Percentiles rank a stretch among this genome's conserved stretches.
These are phyloP conservation scores for Tympanopsis confertula DNA, from an alignment of 2,329 filamentous ascomycete genomes.

Conservation along the genomic window DNA sequence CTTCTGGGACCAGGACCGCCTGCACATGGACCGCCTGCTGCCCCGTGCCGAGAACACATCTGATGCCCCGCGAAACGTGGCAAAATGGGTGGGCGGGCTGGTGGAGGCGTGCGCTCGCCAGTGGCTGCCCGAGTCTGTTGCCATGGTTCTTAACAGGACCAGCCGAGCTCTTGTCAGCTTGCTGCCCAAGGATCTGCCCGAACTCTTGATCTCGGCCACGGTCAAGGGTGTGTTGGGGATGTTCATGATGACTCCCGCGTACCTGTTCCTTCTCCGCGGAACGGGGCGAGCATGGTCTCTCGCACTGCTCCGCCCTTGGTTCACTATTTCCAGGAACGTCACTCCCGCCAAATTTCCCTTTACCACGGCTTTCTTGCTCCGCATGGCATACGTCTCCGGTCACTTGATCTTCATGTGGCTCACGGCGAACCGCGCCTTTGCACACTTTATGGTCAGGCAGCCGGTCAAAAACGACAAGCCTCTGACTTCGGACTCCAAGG, in stretches of 20 bases:
- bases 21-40: constrained; percentile 32
- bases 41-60: constrained; percentile 4
- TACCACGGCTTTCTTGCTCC: constrained; percentile 40
- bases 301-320: background rate
- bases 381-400: constrained; percentile 48
- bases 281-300: background rate
- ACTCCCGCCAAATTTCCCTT: constrained; percentile 46
- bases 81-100: constrained; percentile 4
- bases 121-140: too few species aligned
- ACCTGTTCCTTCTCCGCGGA: background rate
- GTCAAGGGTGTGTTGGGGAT: background rate
- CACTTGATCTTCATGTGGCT: constrained; percentile 67
- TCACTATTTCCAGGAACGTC: constrained; percentile 59
- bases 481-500: constrained; percentile 76
- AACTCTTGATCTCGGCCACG: background rate
- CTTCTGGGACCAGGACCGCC: constrained; percentile 59
- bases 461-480: constrained; percentile 75
- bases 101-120: background rate
- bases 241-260: background rate
- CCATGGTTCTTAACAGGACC: too few species aligned
- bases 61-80: constrained; percentile 9
- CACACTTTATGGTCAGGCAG: constrained; percentile 66
- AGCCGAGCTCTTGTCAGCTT: too few species aligned
- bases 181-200: too few species aligned
- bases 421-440: constrained; percentile 65